Evolutionary conservation across 768 basidiomycete species (phyloP), one percentile per base, ranked within the genome.

Genomic region (Hygrophorus pudorinus): DNA sequence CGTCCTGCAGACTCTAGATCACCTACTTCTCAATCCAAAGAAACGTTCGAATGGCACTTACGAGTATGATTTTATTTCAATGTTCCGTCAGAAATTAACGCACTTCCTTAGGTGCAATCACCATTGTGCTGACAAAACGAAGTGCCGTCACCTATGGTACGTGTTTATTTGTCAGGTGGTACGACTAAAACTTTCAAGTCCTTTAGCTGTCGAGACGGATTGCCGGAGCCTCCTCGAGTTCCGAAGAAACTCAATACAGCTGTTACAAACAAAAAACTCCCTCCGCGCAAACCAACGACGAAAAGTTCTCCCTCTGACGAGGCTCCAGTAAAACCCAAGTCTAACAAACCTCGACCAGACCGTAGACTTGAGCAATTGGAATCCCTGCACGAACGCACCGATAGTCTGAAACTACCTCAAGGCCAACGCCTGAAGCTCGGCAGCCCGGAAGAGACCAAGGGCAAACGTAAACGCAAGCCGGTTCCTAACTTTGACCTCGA

Each of bases 71-170:
- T 40, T 27, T 45, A 32, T 28, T 14, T 13, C 29, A 40, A 36
- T 40, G 17, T 11, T 13, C n/a, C 24, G 27, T n/a, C 32, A 44
- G 9, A 21, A 20, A 36, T 16, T 17, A 12, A 51, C n/a, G 18
- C 24, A 16, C 20, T 44, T n/a, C 24, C 48, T 46, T 31, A 87
- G 85, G 40, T 91, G 88, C 55, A 84, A 85, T 51, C 88, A 91
- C 52, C 41, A 71, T 16, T 91, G 88, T 69, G 85, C 82, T 57
- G 78, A 87, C 54, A 90, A 88, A 59, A 62, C 65, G 3, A 70
- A 65, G 34, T 91, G 88, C 56, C 74, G 80, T 18, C 88, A 91
- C 64, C 57, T 79, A 29, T 90, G 88, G 88, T 86, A 50, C 50
- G 66, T 48, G 51, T 24, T 41, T 21, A 33, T 10, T 47, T 16